A percentile compares a stretch with the other conserved stretches of the same genome.
phyloP scores from a whole-genome alignment of 1,284 basidiomycete genomes.

The Polyporus tsugae region DNA sequence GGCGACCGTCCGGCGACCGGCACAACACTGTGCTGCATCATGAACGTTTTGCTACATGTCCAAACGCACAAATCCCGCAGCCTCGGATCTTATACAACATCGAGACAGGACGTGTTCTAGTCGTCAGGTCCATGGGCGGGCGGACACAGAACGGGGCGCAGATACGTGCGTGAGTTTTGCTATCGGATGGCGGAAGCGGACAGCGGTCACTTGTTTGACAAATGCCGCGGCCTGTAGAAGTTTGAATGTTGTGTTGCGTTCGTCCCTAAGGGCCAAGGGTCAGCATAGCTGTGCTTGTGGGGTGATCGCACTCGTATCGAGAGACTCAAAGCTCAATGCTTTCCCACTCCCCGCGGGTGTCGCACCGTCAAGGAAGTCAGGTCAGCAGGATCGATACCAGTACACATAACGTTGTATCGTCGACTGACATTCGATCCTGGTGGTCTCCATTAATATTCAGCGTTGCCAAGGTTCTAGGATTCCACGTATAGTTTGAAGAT shows the following conservation, averaged over 20 bases:
- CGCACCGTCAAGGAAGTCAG: too few relatives aligned
- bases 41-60: constrained; percentile 8
- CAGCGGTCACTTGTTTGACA: background rate
- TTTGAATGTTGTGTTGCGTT: background rate
- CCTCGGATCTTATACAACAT: background rate
- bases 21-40: background rate
- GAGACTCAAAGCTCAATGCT: too few relatives aligned
- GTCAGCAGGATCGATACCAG: too few relatives aligned
- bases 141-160: background rate
- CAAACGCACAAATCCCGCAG: constrained; percentile 16
- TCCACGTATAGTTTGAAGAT: too few relatives aligned
- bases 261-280: background rate
- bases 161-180: constrained; percentile 10
- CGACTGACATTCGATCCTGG: too few relatives aligned
- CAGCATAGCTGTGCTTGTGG: constrained; percentile 2
- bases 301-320: too few relatives aligned
- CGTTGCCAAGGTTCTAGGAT: too few relatives aligned
- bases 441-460: too few relatives aligned
- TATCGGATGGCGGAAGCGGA: constrained; percentile 7
- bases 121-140: background rate
- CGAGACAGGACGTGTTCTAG: background rate
- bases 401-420: too few relatives aligned
- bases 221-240: background rate
- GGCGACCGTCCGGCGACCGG: too few relatives aligned
- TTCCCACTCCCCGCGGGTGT: too few relatives aligned